Conservation (phyloP, 345 rosid genomes). For the Theobroma cacao region DNA sequence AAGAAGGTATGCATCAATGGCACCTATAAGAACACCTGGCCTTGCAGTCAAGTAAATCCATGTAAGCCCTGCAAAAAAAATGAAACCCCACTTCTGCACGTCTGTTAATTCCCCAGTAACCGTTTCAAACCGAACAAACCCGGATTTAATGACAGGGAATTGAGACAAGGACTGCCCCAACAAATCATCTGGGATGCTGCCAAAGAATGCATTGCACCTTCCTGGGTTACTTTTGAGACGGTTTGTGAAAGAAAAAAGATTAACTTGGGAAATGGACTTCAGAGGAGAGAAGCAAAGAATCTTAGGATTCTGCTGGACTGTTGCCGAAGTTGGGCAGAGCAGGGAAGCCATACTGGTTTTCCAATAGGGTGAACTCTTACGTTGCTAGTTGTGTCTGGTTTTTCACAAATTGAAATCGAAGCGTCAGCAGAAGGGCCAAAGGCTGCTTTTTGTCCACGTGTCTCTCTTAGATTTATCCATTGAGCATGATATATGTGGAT, state of each 20-base stretch:
- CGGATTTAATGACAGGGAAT: slow-evolving; percentile 47
- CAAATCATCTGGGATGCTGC: slow-evolving; percentile 36
- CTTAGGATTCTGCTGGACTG: slow-evolving; percentile 30
- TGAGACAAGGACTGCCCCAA: slow-evolving; percentile 35
- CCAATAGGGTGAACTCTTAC: neutral
- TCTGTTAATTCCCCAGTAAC: slow-evolving; percentile 45
- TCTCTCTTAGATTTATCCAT: slow-evolving; percentile 22
- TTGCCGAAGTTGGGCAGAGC: slow-evolving; percentile 40
- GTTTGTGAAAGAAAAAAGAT: slow-evolving; percentile 19
- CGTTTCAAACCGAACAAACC: slow-evolving; percentile 40
- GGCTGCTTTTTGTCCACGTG: slow-evolving; percentile 43
- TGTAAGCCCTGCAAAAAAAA: slow-evolving; percentile 48
- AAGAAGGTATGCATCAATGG: slow-evolving; percentile 82
- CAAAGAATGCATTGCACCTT: slow-evolving; percentile 53
- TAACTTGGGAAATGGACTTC: slow-evolving; percentile 26
- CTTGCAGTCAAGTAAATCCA: slow-evolving; percentile 93
- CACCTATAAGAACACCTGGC: slow-evolving; percentile 87
- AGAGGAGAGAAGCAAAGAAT: slow-evolving; percentile 34
- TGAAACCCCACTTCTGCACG: slow-evolving; percentile 58
- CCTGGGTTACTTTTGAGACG: slow-evolving; percentile 21
- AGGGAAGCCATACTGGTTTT: slow-evolving; percentile 53
- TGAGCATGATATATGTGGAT: slow-evolving; percentile 34
- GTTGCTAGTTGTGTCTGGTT: neutral
- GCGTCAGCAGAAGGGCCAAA: slow-evolving; percentile 22
- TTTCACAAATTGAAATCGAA: neutral